Base-by-base conservation (phyloP, 2,329 filamentous ascomycete genomes). In the Pseudophaeomoniella oleicola region DNA sequence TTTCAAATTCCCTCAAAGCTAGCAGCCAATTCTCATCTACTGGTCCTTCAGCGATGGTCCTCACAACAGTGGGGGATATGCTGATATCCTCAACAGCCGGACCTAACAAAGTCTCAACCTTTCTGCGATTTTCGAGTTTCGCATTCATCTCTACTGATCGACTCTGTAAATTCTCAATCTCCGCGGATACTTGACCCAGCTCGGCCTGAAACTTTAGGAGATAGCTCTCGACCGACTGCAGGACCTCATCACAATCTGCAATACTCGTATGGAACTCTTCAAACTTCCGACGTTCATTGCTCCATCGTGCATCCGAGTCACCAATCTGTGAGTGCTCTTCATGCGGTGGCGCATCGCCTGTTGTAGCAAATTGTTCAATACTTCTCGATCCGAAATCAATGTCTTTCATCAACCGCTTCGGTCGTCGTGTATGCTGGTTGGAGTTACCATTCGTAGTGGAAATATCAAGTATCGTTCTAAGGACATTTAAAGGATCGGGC, bases 141-240 rank as follows among this genome's bases (percentile, higher is more conserved):
- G 82, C 75, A 48, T 85, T 94, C 40, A 98, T 60, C 5, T 80
- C 76, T 9, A 79, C 72, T 0, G 90, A 98, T 33, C 90, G 76
- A 36, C 80, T 78, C 60, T 98, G 90, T 30, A 98, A 63, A 2
- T 78, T 86, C 59, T 98, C 90, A 36, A 98, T 98, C 54, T 98
- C 90, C 4, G 86, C 80, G 2, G 90, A 94, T 10, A 98, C 90
- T 11, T 77, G 74, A 5, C 85, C 88, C 9, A 98, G 72, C 56
- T 98, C 92, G 41, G 86, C 82, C 53, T 92, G 86, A 53, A 98
- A 98, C 55, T 79, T 88, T 27, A 82, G 82, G 37, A 98, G 68
- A 54, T 94, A 96, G 19, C 75, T 78, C 61, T 98, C 88, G 37
- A 98, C 90, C 0, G 87, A 94, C 57, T 78, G 82, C 32, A 96